Conservation (phyloP, 805 yeast species). For the Candida railenensis region DNA sequence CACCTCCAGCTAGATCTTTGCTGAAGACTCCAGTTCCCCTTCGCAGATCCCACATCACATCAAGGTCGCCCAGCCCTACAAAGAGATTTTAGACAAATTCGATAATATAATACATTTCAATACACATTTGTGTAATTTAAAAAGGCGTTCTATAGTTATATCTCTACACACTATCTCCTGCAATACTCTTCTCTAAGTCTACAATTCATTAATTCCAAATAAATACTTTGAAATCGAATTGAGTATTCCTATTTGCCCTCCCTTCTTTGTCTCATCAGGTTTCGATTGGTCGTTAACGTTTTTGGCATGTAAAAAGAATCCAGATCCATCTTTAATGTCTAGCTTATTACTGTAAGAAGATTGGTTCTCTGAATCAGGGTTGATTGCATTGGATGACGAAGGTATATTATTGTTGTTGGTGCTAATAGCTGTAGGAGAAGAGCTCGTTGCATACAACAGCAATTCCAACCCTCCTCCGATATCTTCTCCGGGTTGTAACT, state of each 20-base stretch:
- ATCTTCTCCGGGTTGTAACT: constrained; percentile 44
- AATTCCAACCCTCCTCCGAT: constrained; percentile 37
- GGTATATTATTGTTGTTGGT: neutral
- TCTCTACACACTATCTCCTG: neutral
- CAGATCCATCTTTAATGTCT: constrained; percentile 41
- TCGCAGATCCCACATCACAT: neutral
- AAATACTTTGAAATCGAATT: constrained; percentile 33
- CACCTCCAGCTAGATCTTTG: neutral
- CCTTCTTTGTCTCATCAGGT: constrained; percentile 17
- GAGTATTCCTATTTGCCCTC: constrained; percentile 31
- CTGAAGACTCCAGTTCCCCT: constrained; percentile 2
- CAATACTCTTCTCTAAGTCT: no score
- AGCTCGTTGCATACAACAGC: neutral
- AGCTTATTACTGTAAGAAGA: constrained; percentile 25
- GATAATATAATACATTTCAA: constrained; percentile 2
- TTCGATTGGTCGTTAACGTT: constrained; percentile 19
- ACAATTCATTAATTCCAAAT: constrained; percentile 46
- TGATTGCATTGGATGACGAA: neutral
- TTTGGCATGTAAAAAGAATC: constrained; percentile 31
- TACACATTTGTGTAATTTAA: constrained; percentile 1
- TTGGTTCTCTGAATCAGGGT: constrained; percentile 8
- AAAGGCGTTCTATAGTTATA: neutral
- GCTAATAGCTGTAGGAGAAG: neutral
- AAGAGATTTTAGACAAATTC: constrained; percentile 4
- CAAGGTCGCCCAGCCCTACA: constrained; percentile 13